Evolutionary conservation across 805 yeast species (phyloP).

Genomic region (Lipomyces kockii): DNA sequence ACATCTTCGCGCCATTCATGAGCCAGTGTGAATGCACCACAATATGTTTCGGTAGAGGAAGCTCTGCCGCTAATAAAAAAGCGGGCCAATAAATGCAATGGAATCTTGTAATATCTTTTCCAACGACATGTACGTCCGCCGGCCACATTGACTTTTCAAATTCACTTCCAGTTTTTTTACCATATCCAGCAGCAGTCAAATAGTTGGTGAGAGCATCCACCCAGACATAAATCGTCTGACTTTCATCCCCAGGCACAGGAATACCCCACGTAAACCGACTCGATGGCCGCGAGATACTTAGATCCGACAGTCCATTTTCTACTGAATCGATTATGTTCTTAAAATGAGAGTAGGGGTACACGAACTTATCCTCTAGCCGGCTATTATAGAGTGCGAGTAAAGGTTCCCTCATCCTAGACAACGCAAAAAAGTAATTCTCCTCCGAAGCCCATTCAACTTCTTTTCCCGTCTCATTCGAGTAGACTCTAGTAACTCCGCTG

Average conservation of each 20-base stretch:
- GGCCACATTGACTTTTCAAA: constrained; percentile 55
- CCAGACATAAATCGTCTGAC: constrained; percentile 93
- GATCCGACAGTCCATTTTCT: constrained; percentile 57
- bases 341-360: constrained; percentile 67
- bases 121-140: constrained; percentile 75
- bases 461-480: constrained; percentile 69
- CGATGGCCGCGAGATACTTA: constrained; percentile 86
- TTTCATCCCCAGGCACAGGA: constrained; percentile 75
- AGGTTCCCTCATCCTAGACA: constrained; percentile 61
- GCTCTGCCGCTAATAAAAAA: constrained; percentile 78
- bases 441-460: constrained; percentile 79
- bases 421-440: constrained; percentile 81
- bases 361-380: constrained; percentile 55
- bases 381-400: constrained; percentile 56
- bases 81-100: constrained; percentile 96
- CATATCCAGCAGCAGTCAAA: constrained; percentile 71
- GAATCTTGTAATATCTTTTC: constrained; percentile 87
- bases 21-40: constrained; percentile 96
- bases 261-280: constrained; percentile 87
- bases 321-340: constrained; percentile 63
- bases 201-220: constrained; percentile 92
- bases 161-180: constrained; percentile 41
- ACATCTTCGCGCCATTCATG: constrained; percentile 88
- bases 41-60: constrained; percentile 71
- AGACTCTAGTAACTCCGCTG: constrained; percentile 40